phyloP scores from a whole-genome alignment of 1,284 basidiomycete species.

The Cryptococcus sp. region DNA sequence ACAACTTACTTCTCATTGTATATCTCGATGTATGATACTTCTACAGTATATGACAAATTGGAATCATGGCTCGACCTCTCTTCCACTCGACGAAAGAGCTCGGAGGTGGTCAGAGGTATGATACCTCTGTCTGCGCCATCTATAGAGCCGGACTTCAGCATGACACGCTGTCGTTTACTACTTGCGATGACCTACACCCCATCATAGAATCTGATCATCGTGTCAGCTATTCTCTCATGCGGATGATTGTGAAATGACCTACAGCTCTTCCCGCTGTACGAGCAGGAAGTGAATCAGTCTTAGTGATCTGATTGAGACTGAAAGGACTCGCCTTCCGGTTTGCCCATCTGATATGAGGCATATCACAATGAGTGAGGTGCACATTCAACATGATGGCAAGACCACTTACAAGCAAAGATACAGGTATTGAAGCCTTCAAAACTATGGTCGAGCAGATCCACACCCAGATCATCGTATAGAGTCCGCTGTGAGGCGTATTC shows the following conservation, averaged over 20 bases:
- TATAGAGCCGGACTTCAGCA: conserved; percentile 47
- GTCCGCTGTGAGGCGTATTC: conserved; percentile 90
- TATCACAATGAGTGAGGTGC: conserved; percentile 7
- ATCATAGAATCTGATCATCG: conserved; percentile 73
- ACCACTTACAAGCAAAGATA: conserved; percentile 90
- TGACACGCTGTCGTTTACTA: not conserved
- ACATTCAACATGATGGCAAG: not conserved
- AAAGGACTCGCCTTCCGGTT: conserved; percentile 44
- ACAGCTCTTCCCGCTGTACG: conserved; percentile 49
- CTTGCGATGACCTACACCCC: conserved; percentile 73
- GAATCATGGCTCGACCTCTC: conserved; percentile 66
- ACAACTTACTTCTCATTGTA: conserved; percentile 82
- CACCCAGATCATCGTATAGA: conserved; percentile 90
- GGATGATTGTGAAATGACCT: conserved; percentile 8
- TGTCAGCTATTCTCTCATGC: conserved; percentile 20
- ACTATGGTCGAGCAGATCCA: conserved; percentile 90
- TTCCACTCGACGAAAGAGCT: conserved; percentile 82
- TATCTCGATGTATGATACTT: conserved; percentile 97
- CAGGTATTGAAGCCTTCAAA: conserved; percentile 97
- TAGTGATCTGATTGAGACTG: conserved; percentile 3
- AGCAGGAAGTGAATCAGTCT: conserved; percentile 5
- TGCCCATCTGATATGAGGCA: conserved; percentile 41
- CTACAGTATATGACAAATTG: conserved; percentile 79
- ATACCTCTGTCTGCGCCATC: conserved; percentile 97
- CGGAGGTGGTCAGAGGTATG: conserved; percentile 91